Percentiles rank a stretch among this genome's conserved stretches.
These are phyloP conservation scores for Paspalum notatum DNA, from an alignment of 176 grass and related monocot genomes.

Conservation along the genomic window DNA sequence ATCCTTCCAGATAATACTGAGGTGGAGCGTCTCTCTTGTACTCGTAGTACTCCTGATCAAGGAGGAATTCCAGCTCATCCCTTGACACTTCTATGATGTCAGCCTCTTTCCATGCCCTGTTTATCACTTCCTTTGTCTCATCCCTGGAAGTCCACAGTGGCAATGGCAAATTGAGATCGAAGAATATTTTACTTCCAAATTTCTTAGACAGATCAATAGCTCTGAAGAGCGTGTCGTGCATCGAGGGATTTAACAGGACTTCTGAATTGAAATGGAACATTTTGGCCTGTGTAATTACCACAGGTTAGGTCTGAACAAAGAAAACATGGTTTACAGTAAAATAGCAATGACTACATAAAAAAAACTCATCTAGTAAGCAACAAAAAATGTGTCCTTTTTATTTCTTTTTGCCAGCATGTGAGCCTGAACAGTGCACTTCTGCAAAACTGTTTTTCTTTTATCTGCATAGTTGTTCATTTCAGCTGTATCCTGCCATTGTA, in stretches of 20 bases:
- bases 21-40: constrained; percentile 71
- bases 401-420: not conserved
- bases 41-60: constrained; percentile 81
- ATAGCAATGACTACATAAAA: not conserved
- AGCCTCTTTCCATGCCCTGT: constrained; percentile 67
- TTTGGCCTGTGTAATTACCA: constrained; percentile 62
- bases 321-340: constrained; percentile 16
- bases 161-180: constrained; percentile 90
- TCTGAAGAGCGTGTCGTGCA: constrained; percentile 73
- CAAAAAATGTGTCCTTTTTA: not conserved
- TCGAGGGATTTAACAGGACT: constrained; percentile 57
- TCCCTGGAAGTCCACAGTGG: constrained; percentile 78
- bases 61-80: constrained; percentile 88
- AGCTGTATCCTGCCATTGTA: not conserved
- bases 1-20: constrained; percentile 79
- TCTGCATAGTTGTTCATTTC: constrained; percentile 11
- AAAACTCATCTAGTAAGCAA: constrained; percentile 11
- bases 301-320: constrained; percentile 39
- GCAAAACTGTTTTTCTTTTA: not conserved
- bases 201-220: constrained; percentile 79
- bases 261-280: constrained; percentile 96
- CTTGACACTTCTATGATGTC: constrained; percentile 88
- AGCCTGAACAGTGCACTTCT: not conserved
- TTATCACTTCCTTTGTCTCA: constrained; percentile 71
- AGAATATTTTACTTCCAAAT: constrained; percentile 70